Evolutionary conservation across 2,329 filamentous ascomycete genomes (phyloP), one percentile per base, ranked within the genome.

Genomic region (Periconia macrospinosa): DNA sequence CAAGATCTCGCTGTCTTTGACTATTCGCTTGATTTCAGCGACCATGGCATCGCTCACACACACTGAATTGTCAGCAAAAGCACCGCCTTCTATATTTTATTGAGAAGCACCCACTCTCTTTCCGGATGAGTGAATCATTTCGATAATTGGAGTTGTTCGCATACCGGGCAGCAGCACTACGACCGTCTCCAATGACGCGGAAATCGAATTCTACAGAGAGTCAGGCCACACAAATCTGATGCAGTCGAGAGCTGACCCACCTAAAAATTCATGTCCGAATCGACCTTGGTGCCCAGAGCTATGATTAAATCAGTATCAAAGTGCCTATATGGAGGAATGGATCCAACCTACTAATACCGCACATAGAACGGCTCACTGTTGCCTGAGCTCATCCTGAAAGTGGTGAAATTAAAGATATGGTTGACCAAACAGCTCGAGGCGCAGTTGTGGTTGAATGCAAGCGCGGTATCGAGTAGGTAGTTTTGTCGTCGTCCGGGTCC

Each of bases 141-240:
- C 94, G 88, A 79, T 99, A 99, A 78, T 99, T 99, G 53, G 93
- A 97, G 77, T 99, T 99, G 82, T 99, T 99, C 60, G 94, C 94
- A 78, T 99, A 99, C 76, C 94, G 88, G 30, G 93, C 92, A 49
- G 94, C 90, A 8, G 94, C 94, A 72, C 92, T 97, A 57, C 91
- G 86, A 48, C 94, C 94, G 73, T 99, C 94, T 50, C 91, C 91
- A 44, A 97, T 85, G 20, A 92, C 91, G 52, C 93, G 86, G 69
- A 99, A 94, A 74, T 99, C 94, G 75, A 99, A 99, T 76, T 99
- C 93, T 97, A 14, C 1, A 35, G 14, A n/a, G 40, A 27, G 18
- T 69, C 30, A 68, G 62, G 15, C 41, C 17, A 35, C n/a, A 3
- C 15, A 10, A 1, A 30, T 9, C 11, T 18, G 37, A 35, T 20